Base-by-base conservation (phyloP, 2,329 filamentous ascomycete genomes). In the Fusarium sp. region DNA sequence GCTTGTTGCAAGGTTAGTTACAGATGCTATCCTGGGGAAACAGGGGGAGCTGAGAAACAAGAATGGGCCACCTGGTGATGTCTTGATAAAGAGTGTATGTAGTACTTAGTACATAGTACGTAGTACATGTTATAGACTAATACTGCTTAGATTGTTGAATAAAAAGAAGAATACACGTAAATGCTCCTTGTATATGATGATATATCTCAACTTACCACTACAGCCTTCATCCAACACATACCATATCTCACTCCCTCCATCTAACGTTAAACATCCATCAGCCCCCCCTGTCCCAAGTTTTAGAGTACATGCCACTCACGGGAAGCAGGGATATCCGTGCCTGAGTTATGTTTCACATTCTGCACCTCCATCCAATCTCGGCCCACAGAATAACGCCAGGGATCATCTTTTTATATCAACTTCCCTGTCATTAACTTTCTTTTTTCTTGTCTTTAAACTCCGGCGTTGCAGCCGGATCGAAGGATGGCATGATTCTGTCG, bases 401-500 rank as follows among this genome's bases (percentile, higher is more conserved):
- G 57, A 62, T 64, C 40, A 64, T 44, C 46, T 33, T 44, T 62
- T 40, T 41, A 49, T 40, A 37, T 37, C 17, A 19, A 19, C 35
- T 37, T n/a, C 35, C 35, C 35, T 37, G 35, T n/a, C 35, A 17
- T 37, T n/a, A 64, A 59, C 65, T 66, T 68, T 68, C 51, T 66
- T 65, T 65, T 62, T 63, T 47, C 28, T 54, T 52, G 33, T 53
- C 28, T 40, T 50, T n/a, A 35, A 33, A 48, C 28, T 30, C 32
- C 30, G n/a, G 44, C 14, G 64, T 60, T 41, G 48, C 60, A 66
- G 28, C 51, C 70, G 53, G 56, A 68, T 74, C 63, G 33, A 60
- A 62, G 51, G 48, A 74, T 74, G 72, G 62, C 72, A 70, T 73
- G 72, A 74, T 74, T 70, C 55, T 44, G 56, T 74, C 72, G 69